Percentiles rank a stretch among this genome's conserved stretches.
Evolutionary conservation across 441 rosid species (phyloP).

Genomic region (Syzygium malaccense): DNA sequence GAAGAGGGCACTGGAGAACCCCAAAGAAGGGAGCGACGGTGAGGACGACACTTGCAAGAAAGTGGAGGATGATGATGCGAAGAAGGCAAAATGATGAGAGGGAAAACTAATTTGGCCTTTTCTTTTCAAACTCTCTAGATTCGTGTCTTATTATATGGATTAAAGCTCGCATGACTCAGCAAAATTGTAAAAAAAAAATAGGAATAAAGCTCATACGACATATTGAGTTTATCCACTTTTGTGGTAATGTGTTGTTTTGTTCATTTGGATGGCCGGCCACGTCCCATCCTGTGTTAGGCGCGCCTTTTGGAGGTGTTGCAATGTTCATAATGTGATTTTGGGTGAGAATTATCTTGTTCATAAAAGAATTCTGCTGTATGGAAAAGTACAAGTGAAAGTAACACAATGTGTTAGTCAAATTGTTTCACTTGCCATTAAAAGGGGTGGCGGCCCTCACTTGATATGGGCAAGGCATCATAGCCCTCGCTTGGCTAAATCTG

Average conservation of each 20-base stretch:
- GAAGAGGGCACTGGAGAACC: background rate
- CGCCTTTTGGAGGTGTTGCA: background rate
- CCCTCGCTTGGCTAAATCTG: too few species aligned
- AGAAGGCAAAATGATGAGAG: background rate
- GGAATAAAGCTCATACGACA: background rate
- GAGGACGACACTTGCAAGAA: background rate
- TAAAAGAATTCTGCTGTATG: background rate
- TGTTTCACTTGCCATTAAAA: too few species aligned
- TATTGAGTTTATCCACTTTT: background rate
- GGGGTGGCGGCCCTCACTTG: too few species aligned
- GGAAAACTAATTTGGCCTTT: background rate
- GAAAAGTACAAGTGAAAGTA: background rate
- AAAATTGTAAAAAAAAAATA: background rate
- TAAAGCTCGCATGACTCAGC: background rate
- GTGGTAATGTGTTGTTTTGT: background rate
- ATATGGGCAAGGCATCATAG: too few species aligned
- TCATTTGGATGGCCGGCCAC: background rate
- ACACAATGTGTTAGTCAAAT: too few species aligned
- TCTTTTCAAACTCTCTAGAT: background rate
- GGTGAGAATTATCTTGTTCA: background rate
- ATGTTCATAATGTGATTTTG: background rate
- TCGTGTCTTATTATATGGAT: background rate
- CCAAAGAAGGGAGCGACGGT: background rate
- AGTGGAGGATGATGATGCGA: background rate
- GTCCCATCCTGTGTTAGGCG: background rate